Evolutionary conservation across 371 early-diverging fungal genomes (phyloP), one percentile per base, ranked within the genome.

Genomic region (Basidiobolus heterosporus): DNA sequence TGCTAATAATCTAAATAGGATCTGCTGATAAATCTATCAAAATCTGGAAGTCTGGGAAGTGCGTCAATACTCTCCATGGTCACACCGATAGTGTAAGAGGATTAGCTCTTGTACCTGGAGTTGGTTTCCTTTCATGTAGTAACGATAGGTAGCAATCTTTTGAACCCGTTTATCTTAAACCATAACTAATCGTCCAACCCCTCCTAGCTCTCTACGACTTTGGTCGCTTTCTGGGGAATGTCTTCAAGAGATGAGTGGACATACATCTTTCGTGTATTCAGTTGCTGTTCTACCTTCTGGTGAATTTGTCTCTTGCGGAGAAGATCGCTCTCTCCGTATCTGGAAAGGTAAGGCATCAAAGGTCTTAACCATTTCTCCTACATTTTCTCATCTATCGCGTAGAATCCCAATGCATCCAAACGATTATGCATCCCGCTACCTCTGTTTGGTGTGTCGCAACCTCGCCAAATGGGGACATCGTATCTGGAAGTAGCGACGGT

Each of bases 1-100:
- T 36, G 15, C 14, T 41, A 9, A 16, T 18, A 36, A 17, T n/a
- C 24, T 13, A 17, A 37, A 35, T 57, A 82, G 91, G 76, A 2
- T 89, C 95, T 6, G 98, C 98, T 9, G 98, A 98, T 58, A 86
- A 85, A 57, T 69, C 80, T 4, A 92, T 98, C 49, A 77, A 80
- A 45, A 53, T 84, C 41, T 98, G 97, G 97, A 66, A 64, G 22
- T 64, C 74, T 45, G 90, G 83, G 2, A 72, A 74, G 49, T 64
- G 72, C 38, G 47, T 69, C 22, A 68, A 74, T n/a, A 81, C 80
- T 0, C 71, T 79, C 38, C 54, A 61, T n/a, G 95, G 95, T 1
- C 98, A 98, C 53, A 73, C 76, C 3, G 95, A 95, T 55, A 88
- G 77, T 37, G 98, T 98, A 2, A 73, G 98, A 37, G 73, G 77